Evolutionary conservation across 805 yeast species (phyloP), one percentile per base, ranked within the genome.

Genomic region (Tetrapisispora fleetii): DNA sequence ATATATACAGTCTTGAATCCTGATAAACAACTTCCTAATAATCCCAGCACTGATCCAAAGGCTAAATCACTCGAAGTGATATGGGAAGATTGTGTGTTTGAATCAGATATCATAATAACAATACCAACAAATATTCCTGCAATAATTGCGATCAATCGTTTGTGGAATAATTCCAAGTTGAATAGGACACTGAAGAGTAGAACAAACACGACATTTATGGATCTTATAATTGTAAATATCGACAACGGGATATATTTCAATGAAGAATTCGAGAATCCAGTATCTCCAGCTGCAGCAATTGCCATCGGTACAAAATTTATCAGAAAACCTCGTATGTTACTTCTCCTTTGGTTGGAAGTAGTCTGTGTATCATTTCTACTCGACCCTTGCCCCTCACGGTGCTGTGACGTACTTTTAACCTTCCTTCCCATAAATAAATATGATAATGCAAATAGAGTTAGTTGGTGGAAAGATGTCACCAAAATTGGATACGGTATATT

Each of bases 1-100:
- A 97, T 89, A 52, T 90, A 77, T 1, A 95, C 91, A 98, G 99
- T 93, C 52, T 99, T 76, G 45, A 93, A 69, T 0, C 99, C 99
- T 16, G 93, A 82, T 68, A 88, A 76, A 61, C 84, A 75, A 1
- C 95, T 79, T 3, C 96, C 90, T 1, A 77, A 68, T 27, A 93
- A 67, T 1, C 91, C 96, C 30, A 89, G 68, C 1, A 79, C 47
- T 17, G 88, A 79, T 1, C 99, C 98, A 1, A 82, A 51, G 32
- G 63, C 48, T 32, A 54, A 46, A 8, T 49, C 53, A 21, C 50
- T 51, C 22, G 68, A 51, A 22, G 43, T 46, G 2, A 48, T 30
- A 16, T 50, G 45, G 16, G 64, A 62, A 17, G 47, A 40, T 2
- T 48, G 27, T 11, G 50, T 48, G 19, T 63, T 63, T 11, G 75